Evolutionary conservation across 2,329 filamentous ascomycete species (phyloP).

Genomic region (Epicoccum sorghinum): DNA sequence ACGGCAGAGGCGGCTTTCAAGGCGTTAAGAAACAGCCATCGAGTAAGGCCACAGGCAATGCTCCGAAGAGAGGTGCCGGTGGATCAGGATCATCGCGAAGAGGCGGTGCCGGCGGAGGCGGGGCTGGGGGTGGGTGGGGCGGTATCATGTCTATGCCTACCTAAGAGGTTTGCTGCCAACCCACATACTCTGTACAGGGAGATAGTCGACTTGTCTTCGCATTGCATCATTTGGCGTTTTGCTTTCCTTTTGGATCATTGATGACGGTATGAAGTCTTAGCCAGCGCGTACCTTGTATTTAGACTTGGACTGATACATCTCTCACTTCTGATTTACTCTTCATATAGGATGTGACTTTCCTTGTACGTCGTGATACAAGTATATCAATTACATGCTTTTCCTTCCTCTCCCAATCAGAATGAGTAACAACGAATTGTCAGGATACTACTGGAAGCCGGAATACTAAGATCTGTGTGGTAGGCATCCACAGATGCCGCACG

Average conservation of each 20-base stretch:
- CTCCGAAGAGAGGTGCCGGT: slow-evolving; percentile 18
- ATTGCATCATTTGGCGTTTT: slow-evolving; percentile 5
- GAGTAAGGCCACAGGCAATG: slow-evolving; percentile 16
- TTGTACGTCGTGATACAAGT: too few relatives aligned
- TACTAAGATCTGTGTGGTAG: too few relatives aligned
- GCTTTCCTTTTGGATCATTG: not conserved
- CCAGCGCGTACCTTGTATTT: not conserved
- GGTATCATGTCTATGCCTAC: slow-evolving; percentile 41
- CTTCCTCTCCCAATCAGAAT: too few relatives aligned
- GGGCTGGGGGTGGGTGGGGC: slow-evolving; percentile 9
- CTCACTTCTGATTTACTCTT: too few relatives aligned
- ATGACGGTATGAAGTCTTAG: not conserved
- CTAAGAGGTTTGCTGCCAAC: not conserved
- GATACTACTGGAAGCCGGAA: too few relatives aligned
- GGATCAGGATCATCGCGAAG: slow-evolving; percentile 19
- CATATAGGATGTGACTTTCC: too few relatives aligned
- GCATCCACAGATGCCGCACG: too few relatives aligned
- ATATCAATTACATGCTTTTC: too few relatives aligned
- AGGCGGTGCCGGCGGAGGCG: slow-evolving; percentile 8
- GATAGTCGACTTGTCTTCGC: not conserved
- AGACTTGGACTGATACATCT: not conserved
- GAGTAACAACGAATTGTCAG: too few relatives aligned
- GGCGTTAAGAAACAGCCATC: slow-evolving; percentile 29
- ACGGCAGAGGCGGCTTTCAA: slow-evolving; percentile 14
- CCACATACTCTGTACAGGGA: too few relatives aligned